Percentiles rank a stretch among this genome's conserved stretches.
These are phyloP conservation scores for Aspergillus novoparasiticus DNA, from an alignment of 2,329 filamentous ascomycete species.

Conservation along the genomic window DNA sequence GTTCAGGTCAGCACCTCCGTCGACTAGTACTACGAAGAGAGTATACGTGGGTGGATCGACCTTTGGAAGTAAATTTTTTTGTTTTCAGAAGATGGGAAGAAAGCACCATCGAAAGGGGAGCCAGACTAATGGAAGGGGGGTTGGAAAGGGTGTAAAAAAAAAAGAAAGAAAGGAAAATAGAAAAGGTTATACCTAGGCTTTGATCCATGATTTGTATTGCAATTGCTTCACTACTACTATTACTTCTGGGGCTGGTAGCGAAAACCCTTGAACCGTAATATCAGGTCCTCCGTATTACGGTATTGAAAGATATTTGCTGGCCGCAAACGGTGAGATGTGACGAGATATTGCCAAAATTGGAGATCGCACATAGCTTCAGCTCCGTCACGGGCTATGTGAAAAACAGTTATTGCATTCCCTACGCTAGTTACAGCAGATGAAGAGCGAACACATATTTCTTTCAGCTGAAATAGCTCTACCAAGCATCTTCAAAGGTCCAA, in stretches of 20 bases:
- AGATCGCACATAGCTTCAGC: not conserved
- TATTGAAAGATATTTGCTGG: conserved; percentile 16
- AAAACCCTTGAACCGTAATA: conserved; percentile 14
- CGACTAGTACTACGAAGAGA: not conserved
- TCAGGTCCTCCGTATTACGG: conserved; percentile 3
- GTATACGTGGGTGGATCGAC: not conserved
- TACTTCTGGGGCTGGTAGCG: conserved; percentile 15
- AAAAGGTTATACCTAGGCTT: conserved; percentile 7
- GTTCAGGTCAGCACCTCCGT: not conserved
- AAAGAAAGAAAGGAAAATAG: not conserved
- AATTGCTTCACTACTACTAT: not conserved
- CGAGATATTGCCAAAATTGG: conserved; percentile 5
- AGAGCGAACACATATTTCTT: not conserved
- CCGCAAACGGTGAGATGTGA: conserved; percentile 24
- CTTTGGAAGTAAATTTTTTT: not conserved
- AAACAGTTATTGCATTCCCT: not conserved
- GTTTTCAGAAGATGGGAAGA: not conserved
- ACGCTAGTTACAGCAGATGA: not conserved
- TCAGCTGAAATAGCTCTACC: not conserved
- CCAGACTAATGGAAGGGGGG: not conserved
- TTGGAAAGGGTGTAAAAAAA: not conserved
- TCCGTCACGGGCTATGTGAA: not conserved
- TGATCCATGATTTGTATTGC: conserved; percentile 17
- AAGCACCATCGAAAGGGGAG: not conserved
- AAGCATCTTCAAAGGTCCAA: not conserved